A percentile compares a stretch with the other conserved stretches of the same genome.
These are phyloP conservation scores for Nelumbo lutea DNA, from an alignment of 164 flowering plant species.

Conservation along the genomic window DNA sequence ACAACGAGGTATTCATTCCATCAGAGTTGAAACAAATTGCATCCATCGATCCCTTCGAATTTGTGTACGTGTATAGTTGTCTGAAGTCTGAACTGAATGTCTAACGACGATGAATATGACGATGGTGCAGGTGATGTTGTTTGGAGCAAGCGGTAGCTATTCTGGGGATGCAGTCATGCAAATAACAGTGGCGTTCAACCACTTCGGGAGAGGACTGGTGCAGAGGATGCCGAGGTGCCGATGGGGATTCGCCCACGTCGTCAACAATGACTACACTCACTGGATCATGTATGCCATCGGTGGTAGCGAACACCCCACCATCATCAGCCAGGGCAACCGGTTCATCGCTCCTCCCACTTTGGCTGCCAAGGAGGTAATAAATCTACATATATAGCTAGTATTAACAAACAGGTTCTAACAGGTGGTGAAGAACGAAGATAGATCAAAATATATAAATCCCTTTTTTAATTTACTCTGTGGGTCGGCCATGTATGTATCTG, in stretches of 20 bases:
- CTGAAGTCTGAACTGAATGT: slow-evolving; percentile 13
- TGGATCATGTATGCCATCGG: slow-evolving; percentile 94
- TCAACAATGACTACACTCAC: slow-evolving; percentile 85
- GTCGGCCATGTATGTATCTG: neutral
- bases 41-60: no score
- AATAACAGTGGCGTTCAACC: slow-evolving; percentile 77
- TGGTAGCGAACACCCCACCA: slow-evolving; percentile 76
- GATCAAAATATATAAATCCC: neutral
- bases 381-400: no score
- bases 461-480: neutral
- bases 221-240: slow-evolving; percentile 94
- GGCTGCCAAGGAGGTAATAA: slow-evolving; percentile 55
- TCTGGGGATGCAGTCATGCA: slow-evolving; percentile 51
- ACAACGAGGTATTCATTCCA: slow-evolving; percentile 32
- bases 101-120: neutral
- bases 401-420: neutral
- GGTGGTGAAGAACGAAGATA: neutral
- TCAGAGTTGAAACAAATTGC: no score
- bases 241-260: slow-evolving; percentile 75
- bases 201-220: slow-evolving; percentile 66
- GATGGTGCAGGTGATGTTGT: slow-evolving; percentile 56
- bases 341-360: slow-evolving; percentile 50
- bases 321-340: slow-evolving; percentile 83
- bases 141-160: slow-evolving; percentile 54
- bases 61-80: no score